Evolutionary conservation across 2,329 filamentous ascomycete genomes (phyloP).

Genomic region (Didymella lethalis): DNA sequence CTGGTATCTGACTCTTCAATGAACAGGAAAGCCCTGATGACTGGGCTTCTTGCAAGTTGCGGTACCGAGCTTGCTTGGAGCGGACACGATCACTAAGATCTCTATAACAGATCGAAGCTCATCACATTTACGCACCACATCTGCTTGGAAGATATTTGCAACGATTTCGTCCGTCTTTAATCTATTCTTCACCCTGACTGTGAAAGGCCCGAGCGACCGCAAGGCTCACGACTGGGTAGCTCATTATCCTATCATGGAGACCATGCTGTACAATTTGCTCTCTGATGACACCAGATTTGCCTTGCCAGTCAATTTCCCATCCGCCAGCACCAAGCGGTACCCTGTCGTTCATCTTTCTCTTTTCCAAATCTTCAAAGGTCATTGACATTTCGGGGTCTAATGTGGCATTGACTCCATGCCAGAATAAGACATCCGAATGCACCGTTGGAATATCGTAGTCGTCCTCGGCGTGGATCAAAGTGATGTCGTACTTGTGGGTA

Average conservation of each 20-base stretch:
- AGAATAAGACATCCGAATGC: slow-evolving; percentile 61
- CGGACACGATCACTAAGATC: too few relatives aligned
- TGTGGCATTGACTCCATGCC: slow-evolving; percentile 64
- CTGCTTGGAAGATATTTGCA: too few relatives aligned
- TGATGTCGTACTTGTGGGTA: slow-evolving; percentile 54
- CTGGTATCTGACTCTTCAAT: background rate
- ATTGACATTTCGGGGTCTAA: slow-evolving; percentile 40
- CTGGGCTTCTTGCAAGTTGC: too few relatives aligned
- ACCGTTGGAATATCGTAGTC: slow-evolving; percentile 61
- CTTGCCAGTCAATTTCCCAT: slow-evolving; percentile 59
- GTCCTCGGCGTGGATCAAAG: slow-evolving; percentile 61
- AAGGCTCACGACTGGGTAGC: slow-evolving; percentile 62
- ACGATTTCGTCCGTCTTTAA: too few relatives aligned
- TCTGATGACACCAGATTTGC: slow-evolving; percentile 58
- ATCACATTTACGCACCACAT: too few relatives aligned
- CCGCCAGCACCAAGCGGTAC: slow-evolving; percentile 59
- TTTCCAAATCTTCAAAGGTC: slow-evolving; percentile 56
- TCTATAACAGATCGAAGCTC: too few relatives aligned
- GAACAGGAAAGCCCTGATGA: too few relatives aligned
- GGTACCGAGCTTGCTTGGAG: too few relatives aligned
- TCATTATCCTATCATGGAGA: slow-evolving; percentile 66
- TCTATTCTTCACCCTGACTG: slow-evolving; percentile 8
- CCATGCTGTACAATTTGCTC: slow-evolving; percentile 65
- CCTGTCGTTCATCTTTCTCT: slow-evolving; percentile 53
- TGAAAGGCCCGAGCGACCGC: slow-evolving; percentile 61